Conservation (phyloP, 495 filamentous ascomycete species). For the Neurospora africana region DNA sequence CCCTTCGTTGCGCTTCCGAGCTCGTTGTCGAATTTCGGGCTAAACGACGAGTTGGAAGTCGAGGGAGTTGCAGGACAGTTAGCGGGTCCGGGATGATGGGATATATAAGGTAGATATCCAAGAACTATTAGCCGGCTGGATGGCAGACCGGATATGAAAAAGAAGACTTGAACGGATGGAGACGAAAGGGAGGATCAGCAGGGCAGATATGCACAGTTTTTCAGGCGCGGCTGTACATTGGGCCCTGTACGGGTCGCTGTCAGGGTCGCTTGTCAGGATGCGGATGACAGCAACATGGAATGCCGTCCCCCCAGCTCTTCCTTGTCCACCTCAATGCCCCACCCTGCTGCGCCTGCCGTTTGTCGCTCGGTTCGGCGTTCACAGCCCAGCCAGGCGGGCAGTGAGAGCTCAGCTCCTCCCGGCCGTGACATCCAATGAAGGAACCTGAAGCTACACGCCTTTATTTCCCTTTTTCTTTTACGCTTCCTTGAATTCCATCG, state of each 20-base stretch:
- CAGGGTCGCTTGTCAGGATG: not conserved
- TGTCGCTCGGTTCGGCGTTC: not conserved
- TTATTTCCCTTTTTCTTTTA: not conserved
- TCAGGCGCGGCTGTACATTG: not conserved
- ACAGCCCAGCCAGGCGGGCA: not conserved
- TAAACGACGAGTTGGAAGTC: not conserved
- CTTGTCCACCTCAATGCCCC: not conserved
- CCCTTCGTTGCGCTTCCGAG: not conserved
- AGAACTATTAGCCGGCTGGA: not conserved
- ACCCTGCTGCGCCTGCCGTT: not conserved
- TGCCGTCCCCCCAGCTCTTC: not conserved
- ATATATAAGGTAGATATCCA: not conserved
- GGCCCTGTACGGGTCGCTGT: not conserved
- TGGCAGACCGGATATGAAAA: not conserved
- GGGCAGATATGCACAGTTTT: not conserved
- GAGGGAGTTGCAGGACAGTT: not conserved
- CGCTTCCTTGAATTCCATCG: not conserved
- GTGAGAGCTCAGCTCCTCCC: not conserved
- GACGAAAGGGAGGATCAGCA: not conserved
- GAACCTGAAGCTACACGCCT: not conserved
- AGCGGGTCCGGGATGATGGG: not conserved
- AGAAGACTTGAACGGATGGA: not conserved
- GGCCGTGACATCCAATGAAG: not conserved
- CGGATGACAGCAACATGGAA: not conserved
- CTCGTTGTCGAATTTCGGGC: not conserved